Conservation (phyloP, 352 stramenopile species). For the Pythium sp. region DNA sequence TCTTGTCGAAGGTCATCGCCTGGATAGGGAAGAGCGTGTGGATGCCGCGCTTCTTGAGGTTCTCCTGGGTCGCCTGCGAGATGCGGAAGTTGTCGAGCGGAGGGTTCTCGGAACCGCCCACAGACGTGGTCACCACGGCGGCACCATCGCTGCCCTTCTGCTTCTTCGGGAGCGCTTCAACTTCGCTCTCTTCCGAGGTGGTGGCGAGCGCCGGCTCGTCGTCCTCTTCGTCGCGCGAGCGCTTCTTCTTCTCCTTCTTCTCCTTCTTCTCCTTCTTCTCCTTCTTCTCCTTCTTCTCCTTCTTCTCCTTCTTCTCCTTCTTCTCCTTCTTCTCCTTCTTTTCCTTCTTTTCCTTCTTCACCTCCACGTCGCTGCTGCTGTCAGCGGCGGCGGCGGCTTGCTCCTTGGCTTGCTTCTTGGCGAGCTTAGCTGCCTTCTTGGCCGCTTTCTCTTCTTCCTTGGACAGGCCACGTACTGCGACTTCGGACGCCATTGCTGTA, state of each 20-base stretch:
- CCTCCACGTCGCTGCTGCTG: conserved; percentile 13
- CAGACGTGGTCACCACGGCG: conserved; percentile 20
- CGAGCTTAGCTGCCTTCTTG: conserved; percentile 52
- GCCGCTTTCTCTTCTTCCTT: conserved; percentile 65
- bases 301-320: conserved; percentile 57
- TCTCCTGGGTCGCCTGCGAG: conserved; percentile 48
- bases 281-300: conserved; percentile 54
- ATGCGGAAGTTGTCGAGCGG: conserved; percentile 73
- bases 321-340: too few relatives aligned
- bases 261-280: conserved; percentile 62
- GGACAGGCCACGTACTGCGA: conserved; percentile 33
- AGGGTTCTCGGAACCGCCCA: conserved; percentile 63
- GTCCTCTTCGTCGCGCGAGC: conserved; percentile 34
- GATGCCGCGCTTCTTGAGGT: conserved; percentile 80
- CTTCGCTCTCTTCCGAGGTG: conserved; percentile 57
- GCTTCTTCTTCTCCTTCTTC: conserved; percentile 84
- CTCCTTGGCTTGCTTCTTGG: conserved; percentile 52
- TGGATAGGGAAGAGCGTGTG: conserved; percentile 91
- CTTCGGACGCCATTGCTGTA: conserved; percentile 14
- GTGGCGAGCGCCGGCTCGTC: conserved; percentile 30
- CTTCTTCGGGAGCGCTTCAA: conserved; percentile 40
- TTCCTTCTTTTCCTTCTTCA: too few relatives aligned
- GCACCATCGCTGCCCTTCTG: conserved; percentile 12
- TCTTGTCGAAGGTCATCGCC: conserved; percentile 94
- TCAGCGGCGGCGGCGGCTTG: conserved; percentile 14